phyloP scores from a whole-genome alignment of 2,329 filamentous ascomycete genomes.

The Coniosporium tulheliwenetii region DNA sequence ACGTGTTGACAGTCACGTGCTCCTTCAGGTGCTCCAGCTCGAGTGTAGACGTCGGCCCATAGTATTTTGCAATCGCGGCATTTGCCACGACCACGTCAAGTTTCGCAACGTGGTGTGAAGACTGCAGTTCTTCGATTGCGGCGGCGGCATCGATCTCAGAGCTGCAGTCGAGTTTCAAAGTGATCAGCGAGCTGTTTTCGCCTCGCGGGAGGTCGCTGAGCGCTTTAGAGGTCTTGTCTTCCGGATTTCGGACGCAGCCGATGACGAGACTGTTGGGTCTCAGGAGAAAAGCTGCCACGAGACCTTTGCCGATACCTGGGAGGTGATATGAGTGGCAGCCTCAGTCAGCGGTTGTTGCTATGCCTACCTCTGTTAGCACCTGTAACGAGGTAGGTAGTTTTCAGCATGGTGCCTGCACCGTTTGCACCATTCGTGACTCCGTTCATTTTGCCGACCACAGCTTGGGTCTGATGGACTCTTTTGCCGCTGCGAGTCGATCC shows the following conservation, averaged over 20 bases:
- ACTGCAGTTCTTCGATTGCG: constrained; percentile 12
- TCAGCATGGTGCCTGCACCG: too few species aligned
- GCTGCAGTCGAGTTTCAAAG: constrained; percentile 27
- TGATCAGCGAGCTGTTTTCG: constrained; percentile 19
- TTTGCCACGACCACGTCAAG: constrained; percentile 10
- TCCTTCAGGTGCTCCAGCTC: constrained; percentile 11
- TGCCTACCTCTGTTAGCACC: constrained; percentile 17
- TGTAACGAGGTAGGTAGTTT: constrained; percentile 20
- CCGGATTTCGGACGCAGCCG: constrained; percentile 22
- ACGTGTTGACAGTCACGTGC: constrained; percentile 17
- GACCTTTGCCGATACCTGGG: constrained; percentile 20
- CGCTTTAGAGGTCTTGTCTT: constrained; percentile 9
- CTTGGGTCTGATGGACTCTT: too few species aligned
- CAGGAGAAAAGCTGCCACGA: constrained; percentile 7
- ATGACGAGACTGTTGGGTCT: constrained; percentile 4
- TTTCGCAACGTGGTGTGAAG: constrained; percentile 9
- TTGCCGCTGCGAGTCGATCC: too few species aligned
- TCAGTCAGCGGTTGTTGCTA: background rate
- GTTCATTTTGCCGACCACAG: too few species aligned
- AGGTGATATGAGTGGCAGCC: too few species aligned
- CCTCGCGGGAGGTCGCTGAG: constrained; percentile 22
- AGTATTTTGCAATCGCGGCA: constrained; percentile 6
- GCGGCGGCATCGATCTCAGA: constrained; percentile 16
- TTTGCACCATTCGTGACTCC: too few species aligned
- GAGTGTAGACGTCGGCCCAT: constrained; percentile 11